Percentiles rank a stretch among this genome's conserved stretches.
phyloP scores from a whole-genome alignment of 768 basidiomycete species.

The Gloeostereum incarnatum region DNA sequence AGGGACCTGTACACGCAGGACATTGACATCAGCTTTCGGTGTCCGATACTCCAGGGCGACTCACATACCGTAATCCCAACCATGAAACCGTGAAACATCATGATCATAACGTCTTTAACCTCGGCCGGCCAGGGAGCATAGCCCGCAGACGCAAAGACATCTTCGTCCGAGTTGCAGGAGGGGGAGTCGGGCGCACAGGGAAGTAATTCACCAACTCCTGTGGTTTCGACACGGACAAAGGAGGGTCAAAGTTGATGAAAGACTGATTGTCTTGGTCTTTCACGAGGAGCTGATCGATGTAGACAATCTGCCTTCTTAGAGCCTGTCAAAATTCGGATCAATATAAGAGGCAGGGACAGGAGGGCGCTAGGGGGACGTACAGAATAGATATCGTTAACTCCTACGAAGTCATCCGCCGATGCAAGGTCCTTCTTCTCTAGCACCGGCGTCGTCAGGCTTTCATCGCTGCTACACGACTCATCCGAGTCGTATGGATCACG shows the following conservation, averaged over 20 bases:
- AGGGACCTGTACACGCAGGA: too few species aligned
- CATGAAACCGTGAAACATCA: too few species aligned
- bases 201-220: constrained; percentile 1
- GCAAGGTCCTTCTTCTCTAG: background rate
- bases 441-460: background rate
- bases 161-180: background rate
- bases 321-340: background rate
- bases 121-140: too few species aligned
- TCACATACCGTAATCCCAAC: too few species aligned
- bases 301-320: background rate
- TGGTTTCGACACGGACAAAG: constrained; percentile 1
- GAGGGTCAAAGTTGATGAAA: background rate
- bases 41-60: too few species aligned
- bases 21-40: too few species aligned
- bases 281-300: background rate
- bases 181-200: background rate
- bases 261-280: background rate
- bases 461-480: background rate
- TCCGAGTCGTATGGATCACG: too few species aligned
- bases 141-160: background rate
- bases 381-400: background rate
- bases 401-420: background rate
- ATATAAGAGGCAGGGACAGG: background rate
- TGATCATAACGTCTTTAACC: too few species aligned
- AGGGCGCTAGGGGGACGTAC: background rate